Base-by-base conservation (phyloP, 352 stramenopile genomes). In the Globisporangium takayamanum region DNA sequence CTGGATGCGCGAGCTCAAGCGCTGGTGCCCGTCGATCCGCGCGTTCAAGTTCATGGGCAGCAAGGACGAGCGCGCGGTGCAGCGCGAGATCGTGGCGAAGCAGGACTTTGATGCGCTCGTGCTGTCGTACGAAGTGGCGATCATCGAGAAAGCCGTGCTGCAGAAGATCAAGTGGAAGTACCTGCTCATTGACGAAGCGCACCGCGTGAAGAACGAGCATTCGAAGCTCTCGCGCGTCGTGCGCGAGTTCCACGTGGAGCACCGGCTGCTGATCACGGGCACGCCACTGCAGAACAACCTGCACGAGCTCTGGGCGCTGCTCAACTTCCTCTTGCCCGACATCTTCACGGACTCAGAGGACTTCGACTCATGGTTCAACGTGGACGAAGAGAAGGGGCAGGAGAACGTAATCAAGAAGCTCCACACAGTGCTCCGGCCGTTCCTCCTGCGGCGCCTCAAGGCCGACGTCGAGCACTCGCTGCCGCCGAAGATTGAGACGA, bases 201-300 rank as follows among this genome's bases (percentile, higher is more conserved):
- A 99, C 72, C 83, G 97, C 51, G 97, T 99, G 63, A 99, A 99
- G 82, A 99, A 99, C 73, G 84, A 93, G 59, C 84, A 94, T 68
- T 94, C 84, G 25, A 96, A 96, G 66, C 73, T 96, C n/a, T 94
- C 84, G 45, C 72, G 68, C 16, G 81, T 93, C 33, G 80, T 96
- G 59, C 77, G 84, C 2, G 81, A 93, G 62, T 95, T 93, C 63
- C 95, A 97, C 41, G 80, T 99, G 25, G 97, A 96, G 60, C 97
- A 99, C 66, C 97, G 89, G 14, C 74, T 97, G 62, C 70, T 97
- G 26, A 97, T 97, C 68, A 99, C 97, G 0, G 97, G 97, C 57
- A 99, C 97, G 28, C 97, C 97, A 41, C 71, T 99, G 46, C 97
- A 99, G 76, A 99, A 99, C 78, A 99, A 99, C 68, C 79, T 99